A percentile compares a stretch with the other conserved stretches of the same genome.
These are phyloP conservation scores for Rubia occidens DNA, from an alignment of 305 asterid genomes.

Conservation along the genomic window DNA sequence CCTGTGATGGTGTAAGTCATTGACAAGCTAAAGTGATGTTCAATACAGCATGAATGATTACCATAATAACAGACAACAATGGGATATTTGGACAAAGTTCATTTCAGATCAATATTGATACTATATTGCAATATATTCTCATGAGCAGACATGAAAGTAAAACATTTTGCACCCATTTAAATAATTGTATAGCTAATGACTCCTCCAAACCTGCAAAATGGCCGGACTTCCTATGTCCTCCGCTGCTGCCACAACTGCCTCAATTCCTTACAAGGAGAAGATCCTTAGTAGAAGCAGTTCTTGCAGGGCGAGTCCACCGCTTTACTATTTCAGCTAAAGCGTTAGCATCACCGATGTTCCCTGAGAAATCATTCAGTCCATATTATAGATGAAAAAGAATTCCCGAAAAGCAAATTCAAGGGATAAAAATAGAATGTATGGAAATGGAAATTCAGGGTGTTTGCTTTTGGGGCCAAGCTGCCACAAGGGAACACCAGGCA, in stretches of 20 bases:
- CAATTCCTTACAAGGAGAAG: conserved; percentile 83
- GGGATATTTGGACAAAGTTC: neutral
- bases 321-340: conserved; percentile 87
- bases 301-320: conserved; percentile 61
- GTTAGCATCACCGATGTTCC: conserved; percentile 85
- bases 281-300: conserved; percentile 58
- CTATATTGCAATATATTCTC: neutral
- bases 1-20: no score
- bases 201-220: conserved; percentile 68
- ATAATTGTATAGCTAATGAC: neutral
- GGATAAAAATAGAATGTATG: conserved; percentile 21
- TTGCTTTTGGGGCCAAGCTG: conserved; percentile 92
- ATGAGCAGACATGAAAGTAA: neutral
- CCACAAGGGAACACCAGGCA: conserved; percentile 95
- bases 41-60: neutral
- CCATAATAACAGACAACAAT: neutral
- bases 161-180: neutral
- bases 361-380: conserved; percentile 35
- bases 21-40: no score
- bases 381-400: conserved; percentile 14
- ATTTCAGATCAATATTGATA: neutral
- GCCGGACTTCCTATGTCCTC: conserved; percentile 87
- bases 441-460: conserved; percentile 85
- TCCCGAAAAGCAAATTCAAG: conserved; percentile 9
- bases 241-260: conserved; percentile 93